These are phyloP conservation scores for Rehmannia glutinosa DNA, from an alignment of 257 asterid species.

Conservation along the genomic window DNA sequence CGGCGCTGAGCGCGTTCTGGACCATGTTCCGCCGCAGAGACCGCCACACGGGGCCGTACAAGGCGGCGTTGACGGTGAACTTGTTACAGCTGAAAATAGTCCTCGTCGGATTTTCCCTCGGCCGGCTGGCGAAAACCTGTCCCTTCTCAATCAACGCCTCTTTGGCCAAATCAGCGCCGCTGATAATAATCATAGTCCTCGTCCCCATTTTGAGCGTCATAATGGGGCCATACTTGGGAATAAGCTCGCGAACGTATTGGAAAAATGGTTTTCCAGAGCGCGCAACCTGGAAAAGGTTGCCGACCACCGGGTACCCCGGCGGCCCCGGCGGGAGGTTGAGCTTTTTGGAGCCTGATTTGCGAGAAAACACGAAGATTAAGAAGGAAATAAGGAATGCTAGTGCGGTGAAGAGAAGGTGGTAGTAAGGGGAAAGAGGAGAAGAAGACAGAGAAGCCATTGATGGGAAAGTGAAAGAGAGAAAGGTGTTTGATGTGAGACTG, in stretches of 20 bases:
- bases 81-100: slow-evolving; percentile 81
- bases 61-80: slow-evolving; percentile 79
- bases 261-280: slow-evolving; percentile 76
- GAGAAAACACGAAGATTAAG: slow-evolving; percentile 41
- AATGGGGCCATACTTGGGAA: slow-evolving; percentile 65
- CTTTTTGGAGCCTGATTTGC: slow-evolving; percentile 42
- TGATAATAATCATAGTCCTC: slow-evolving; percentile 65
- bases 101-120: slow-evolving; percentile 77
- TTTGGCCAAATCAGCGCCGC: slow-evolving; percentile 47
- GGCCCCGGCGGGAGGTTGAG: slow-evolving; percentile 87
- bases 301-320: slow-evolving; percentile 83
- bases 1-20: slow-evolving; percentile 69
- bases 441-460: slow-evolving; percentile 44
- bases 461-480: too few species aligned
- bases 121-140: slow-evolving; percentile 70
- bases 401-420: slow-evolving; percentile 58
- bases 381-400: slow-evolving; percentile 40
- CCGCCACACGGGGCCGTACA: slow-evolving; percentile 83
- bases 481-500: background rate
- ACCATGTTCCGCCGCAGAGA: slow-evolving; percentile 90
- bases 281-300: slow-evolving; percentile 88
- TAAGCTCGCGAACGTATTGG: slow-evolving; percentile 56
- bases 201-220: slow-evolving; percentile 82
- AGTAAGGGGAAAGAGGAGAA: slow-evolving; percentile 49
- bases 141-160: slow-evolving; percentile 74